These are phyloP conservation scores for Anacardium occidentale DNA, from an alignment of 345 rosid species.

Conservation along the genomic window DNA sequence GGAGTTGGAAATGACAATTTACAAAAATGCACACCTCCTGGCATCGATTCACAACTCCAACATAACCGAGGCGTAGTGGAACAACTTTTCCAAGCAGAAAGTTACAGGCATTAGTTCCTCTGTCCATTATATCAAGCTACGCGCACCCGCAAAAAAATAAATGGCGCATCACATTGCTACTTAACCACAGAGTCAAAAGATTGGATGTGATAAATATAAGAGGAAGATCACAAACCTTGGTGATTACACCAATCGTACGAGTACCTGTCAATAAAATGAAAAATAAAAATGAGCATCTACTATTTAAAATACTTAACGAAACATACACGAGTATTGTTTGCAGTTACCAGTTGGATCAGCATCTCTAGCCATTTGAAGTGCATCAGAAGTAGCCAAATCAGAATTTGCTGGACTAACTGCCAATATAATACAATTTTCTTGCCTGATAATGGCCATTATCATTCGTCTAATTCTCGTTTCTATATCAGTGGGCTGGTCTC, in stretches of 20 bases:
- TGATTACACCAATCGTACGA: constrained; percentile 68
- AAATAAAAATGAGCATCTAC: not conserved
- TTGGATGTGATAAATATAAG: not conserved
- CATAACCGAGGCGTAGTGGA: constrained; percentile 64
- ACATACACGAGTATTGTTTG: not conserved
- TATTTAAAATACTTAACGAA: not conserved
- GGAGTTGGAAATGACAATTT: constrained; percentile 2
- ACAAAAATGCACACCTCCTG: constrained; percentile 50
- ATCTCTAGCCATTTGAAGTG: constrained; percentile 59
- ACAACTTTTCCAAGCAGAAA: constrained; percentile 61
- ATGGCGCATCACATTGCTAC: not conserved
- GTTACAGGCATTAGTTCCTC: constrained; percentile 61
- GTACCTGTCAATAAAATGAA: constrained; percentile 38
- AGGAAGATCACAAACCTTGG: constrained; percentile 46
- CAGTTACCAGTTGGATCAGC: constrained; percentile 61
- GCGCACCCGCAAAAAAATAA: constrained; percentile 1
- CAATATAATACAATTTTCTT: constrained; percentile 54
- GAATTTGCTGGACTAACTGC: constrained; percentile 76
- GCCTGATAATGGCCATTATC: constrained; percentile 49
- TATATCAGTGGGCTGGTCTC: constrained; percentile 66
- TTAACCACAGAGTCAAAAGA: constrained; percentile 13
- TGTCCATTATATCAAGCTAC: constrained; percentile 82
- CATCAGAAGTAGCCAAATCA: constrained; percentile 76
- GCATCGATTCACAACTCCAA: constrained; percentile 70
- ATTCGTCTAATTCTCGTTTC: constrained; percentile 56